These are phyloP conservation scores for Pontederia paniculata DNA, from an alignment of 176 grass and related monocot species.

Conservation along the genomic window DNA sequence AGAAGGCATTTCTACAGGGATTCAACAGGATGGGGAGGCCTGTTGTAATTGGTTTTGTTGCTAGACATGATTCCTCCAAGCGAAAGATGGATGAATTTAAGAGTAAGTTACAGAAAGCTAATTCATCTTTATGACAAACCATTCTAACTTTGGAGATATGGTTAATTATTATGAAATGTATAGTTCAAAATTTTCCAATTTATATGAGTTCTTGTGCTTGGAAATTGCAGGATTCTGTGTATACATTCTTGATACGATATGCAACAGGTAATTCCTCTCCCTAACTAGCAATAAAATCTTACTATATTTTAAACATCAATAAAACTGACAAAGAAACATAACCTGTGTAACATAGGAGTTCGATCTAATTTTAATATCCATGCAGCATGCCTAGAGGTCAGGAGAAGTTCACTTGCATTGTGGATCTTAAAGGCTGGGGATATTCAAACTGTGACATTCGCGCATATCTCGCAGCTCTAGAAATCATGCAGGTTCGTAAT, in stretches of 20 bases:
- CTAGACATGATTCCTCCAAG: constrained; percentile 40
- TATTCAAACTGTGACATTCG: constrained; percentile 51
- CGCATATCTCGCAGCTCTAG: constrained; percentile 43
- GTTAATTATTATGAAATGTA: too few relatives aligned
- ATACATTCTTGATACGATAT: constrained; percentile 61
- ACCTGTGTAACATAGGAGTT: too few relatives aligned
- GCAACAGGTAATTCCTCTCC: constrained; percentile 31
- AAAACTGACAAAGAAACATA: too few relatives aligned
- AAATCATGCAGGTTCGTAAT: constrained; percentile 54
- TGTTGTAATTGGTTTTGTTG: constrained; percentile 32
- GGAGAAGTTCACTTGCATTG: constrained; percentile 63
- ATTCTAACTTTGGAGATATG: too few relatives aligned
- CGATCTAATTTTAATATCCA: not conserved
- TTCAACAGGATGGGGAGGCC: constrained; percentile 45
- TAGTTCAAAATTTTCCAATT: too few relatives aligned
- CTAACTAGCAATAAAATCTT: not conserved
- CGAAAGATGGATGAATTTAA: constrained; percentile 59
- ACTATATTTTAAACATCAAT: not conserved
- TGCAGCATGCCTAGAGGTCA: constrained; percentile 45
- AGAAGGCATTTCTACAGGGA: constrained; percentile 53
- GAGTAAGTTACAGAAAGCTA: constrained; percentile 21
- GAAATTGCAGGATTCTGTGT: constrained; percentile 33
- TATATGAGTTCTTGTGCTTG: not conserved
- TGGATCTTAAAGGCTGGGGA: constrained; percentile 64
- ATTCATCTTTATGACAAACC: too few relatives aligned